Conservation (phyloP, 2,329 filamentous ascomycete species). For the Colletotrichum neosansevieriae region DNA sequence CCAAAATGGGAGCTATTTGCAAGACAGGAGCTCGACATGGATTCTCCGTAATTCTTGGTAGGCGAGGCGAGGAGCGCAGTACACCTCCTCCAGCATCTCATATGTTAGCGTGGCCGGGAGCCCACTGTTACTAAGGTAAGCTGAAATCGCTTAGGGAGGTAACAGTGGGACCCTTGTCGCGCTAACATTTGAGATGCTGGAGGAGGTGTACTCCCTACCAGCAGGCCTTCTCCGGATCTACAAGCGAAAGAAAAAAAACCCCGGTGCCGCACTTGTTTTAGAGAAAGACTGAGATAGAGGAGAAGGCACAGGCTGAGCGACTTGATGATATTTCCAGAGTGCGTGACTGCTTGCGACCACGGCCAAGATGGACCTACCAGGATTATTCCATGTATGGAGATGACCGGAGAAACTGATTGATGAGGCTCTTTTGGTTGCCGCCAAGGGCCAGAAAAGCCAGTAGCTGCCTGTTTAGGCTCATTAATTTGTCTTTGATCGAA, state of each 20-base stretch:
- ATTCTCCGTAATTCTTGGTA: no score
- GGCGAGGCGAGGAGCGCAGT: no score
- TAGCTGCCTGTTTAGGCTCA: no score
- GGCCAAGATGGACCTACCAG: background rate
- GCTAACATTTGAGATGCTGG: no score
- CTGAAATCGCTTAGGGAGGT: no score
- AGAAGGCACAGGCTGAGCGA: constrained; percentile 9
- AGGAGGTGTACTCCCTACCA: background rate
- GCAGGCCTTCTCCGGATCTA: constrained; percentile 36
- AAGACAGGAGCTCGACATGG: background rate
- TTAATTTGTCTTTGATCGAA: no score
- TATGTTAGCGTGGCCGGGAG: no score
- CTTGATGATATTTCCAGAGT: constrained; percentile 34
- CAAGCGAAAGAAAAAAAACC: background rate
- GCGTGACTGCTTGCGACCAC: constrained; percentile 3
- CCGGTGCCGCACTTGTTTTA: constrained; percentile 33
- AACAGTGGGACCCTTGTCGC: no score
- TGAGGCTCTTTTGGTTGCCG: no score
- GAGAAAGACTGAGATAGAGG: constrained; percentile 18
- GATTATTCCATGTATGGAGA: constrained; percentile 1
- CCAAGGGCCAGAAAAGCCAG: no score
- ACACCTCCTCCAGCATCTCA: no score
- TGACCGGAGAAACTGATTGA: constrained; percentile 16
- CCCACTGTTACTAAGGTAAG: no score
- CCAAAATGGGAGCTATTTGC: constrained; percentile 21